Conservation (phyloP, 805 yeast genomes). For the Hanseniaspora singularis region DNA sequence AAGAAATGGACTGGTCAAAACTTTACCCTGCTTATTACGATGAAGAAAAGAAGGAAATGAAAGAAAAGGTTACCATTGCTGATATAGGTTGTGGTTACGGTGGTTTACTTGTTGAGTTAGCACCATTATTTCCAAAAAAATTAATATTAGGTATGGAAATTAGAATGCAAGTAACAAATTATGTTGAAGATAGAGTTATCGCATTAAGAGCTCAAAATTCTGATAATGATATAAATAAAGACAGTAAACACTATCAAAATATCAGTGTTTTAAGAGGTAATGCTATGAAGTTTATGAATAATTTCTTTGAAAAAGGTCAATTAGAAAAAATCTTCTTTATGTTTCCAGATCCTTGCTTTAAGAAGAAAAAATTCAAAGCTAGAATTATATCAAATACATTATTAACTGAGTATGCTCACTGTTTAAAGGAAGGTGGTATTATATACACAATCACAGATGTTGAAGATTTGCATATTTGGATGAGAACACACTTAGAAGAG, state of each 20-base stretch:
- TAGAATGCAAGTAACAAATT: slow-evolving; percentile 92
- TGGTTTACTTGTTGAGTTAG: slow-evolving; percentile 69
- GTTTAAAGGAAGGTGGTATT: slow-evolving; percentile 72
- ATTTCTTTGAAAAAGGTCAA: slow-evolving; percentile 75
- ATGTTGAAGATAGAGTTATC: slow-evolving; percentile 87
- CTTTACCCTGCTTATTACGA: slow-evolving; percentile 54
- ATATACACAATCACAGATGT: slow-evolving; percentile 95
- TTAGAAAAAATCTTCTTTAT: slow-evolving; percentile 89
- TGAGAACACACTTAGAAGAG: slow-evolving; percentile 79
- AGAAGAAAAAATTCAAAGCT: slow-evolving; percentile 93
- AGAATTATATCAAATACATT: slow-evolving; percentile 85
- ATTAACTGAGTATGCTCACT: slow-evolving; percentile 84
- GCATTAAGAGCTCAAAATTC: slow-evolving; percentile 51
- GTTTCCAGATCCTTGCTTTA: slow-evolving; percentile 99
- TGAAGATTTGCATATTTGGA: slow-evolving; percentile 85
- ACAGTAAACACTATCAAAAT: slow-evolving; percentile 50
- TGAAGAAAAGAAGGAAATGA: slow-evolving; percentile 32
- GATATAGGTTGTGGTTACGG: slow-evolving; percentile 98
- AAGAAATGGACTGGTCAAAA: slow-evolving; percentile 74
- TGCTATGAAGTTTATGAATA: slow-evolving; percentile 94
- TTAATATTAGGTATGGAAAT: slow-evolving; percentile 92
- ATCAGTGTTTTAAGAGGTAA: slow-evolving; percentile 86
- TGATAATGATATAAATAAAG: slow-evolving; percentile 18
- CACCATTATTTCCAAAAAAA: slow-evolving; percentile 62
- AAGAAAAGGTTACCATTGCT: slow-evolving; percentile 60